Base-by-base conservation (phyloP, 1,284 basidiomycete species). In the Sporisorium exsertum region DNA sequence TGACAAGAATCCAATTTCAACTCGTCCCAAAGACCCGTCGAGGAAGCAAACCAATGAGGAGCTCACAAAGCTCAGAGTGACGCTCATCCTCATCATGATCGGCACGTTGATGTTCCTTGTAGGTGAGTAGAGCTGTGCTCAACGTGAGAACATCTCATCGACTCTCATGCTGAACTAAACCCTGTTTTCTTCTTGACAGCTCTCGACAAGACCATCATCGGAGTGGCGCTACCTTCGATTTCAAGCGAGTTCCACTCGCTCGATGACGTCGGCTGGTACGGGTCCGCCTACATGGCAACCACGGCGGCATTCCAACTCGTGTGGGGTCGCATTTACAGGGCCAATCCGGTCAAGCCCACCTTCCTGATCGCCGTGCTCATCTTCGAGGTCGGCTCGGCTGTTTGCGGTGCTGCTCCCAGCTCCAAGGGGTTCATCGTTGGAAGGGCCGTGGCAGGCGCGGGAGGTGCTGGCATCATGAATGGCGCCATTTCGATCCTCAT, bases 401-500 rank as follows among this genome's bases (percentile, higher is more conserved):
- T 90, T 24, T 89, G 88, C 65, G 89, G 87, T n/a, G 87, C 88
- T 15, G 85, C 89, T 0, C 86, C 87, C 0, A 85, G 69, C 15
- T 87, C 88, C 74, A 77, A 85, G 33, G 78, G 87, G 40, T 78
- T 89, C 51, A 89, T 90, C 72, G 86, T 89, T 50, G 88, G 88
- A 1, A 85, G 89, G 46, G 88, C 88, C 0, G 80, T 89, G 45
- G 86, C 88, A 0, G 88, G 88, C 35, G 78, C 87, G 4, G 88
- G 88, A 10, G 88, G 87, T 0, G 87, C 87, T 0, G 88, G 88
- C 7, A 87, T 89, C 72, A 88, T 88, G 64, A 86, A 87, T n/a
- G 84, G 85, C 15, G 81, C 86, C 42, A 81, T 89, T 32, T 85
- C 86, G 24, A 84, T 88, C 76, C 87, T 88, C 58, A 85, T 86